Conservation (phyloP, 2,329 filamentous ascomycete species). For the Pseudogymnoascus sp. region DNA sequence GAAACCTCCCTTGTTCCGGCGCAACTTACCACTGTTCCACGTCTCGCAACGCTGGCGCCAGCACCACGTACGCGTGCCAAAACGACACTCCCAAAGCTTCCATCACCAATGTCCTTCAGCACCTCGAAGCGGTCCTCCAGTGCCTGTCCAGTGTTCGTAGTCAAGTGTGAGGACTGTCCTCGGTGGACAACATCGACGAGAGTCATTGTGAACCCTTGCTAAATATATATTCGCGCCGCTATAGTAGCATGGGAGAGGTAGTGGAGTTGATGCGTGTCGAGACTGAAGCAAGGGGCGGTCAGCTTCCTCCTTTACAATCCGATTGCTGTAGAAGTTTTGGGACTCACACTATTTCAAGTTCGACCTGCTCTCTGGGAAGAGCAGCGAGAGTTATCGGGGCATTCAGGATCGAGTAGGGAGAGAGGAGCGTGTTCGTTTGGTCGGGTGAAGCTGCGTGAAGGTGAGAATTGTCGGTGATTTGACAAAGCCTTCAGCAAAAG, state of each 20-base stretch:
- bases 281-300: background rate
- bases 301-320: background rate
- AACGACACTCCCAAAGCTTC: constrained; percentile 94
- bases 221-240: constrained; percentile 8
- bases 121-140: constrained; percentile 96
- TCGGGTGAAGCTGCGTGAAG: background rate
- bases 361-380: constrained; percentile 27
- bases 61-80: constrained; percentile 87
- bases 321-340: background rate
- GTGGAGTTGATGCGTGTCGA: constrained; percentile 11
- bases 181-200: constrained; percentile 58
- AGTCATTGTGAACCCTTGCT: constrained; percentile 4
- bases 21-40: constrained; percentile 74
- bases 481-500: constrained; percentile 4
- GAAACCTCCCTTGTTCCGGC: constrained; percentile 13
- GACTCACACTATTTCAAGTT: constrained; percentile 20
- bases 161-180: constrained; percentile 51
- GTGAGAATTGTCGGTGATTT: background rate
- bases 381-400: constrained; percentile 27
- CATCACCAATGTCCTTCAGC: constrained; percentile 96
- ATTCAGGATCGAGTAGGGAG: constrained; percentile 25
- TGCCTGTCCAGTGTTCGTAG: constrained; percentile 44
- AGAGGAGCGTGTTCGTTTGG: background rate
- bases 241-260: background rate
- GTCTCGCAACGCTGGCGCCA: constrained; percentile 78